A percentile compares a stretch with the other conserved stretches of the same genome.
Evolutionary conservation across 1,284 basidiomycete genomes (phyloP).

Genomic region (Xanthoconium separans): DNA sequence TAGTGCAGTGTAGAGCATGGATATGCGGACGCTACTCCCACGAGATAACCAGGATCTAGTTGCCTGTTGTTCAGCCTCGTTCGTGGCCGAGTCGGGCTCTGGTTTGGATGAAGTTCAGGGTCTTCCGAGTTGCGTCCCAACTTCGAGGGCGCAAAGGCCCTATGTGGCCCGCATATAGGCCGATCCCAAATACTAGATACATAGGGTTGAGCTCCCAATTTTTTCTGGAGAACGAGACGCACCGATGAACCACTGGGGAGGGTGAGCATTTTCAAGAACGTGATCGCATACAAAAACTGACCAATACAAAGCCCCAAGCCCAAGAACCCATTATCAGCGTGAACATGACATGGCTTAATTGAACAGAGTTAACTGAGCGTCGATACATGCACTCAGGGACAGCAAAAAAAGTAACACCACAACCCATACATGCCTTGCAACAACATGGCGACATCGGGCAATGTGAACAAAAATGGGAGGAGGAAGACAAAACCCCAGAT

Average conservation of each 20-base stretch:
- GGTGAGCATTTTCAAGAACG: neutral
- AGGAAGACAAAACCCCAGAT: constrained; percentile 60
- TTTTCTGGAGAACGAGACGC: constrained; percentile 21
- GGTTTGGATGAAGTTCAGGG: no score
- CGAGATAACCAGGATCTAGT: no score
- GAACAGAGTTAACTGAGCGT: constrained; percentile 50
- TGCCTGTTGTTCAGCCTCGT: no score
- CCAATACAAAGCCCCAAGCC: constrained; percentile 63
- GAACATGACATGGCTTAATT: constrained; percentile 68
- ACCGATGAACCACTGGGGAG: constrained; percentile 48
- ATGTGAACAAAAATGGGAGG: constrained; percentile 67
- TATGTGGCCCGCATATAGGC: constrained; percentile 63
- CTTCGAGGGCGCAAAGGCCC: constrained; percentile 71
- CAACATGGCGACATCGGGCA: constrained; percentile 56
- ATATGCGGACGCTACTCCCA: no score
- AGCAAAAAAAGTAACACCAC: neutral
- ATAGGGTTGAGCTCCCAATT: no score
- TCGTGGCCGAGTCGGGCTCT: no score
- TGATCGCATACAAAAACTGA: constrained; percentile 26
- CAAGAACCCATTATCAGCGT: constrained; percentile 61
- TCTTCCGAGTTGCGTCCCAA: no score
- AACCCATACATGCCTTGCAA: constrained; percentile 38
- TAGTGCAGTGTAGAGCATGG: no score
- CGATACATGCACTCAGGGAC: constrained; percentile 21
- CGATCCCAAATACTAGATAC: constrained; percentile 47